phyloP scores from a whole-genome alignment of 78 protist species.

The Isochrysis galbana region DNA sequence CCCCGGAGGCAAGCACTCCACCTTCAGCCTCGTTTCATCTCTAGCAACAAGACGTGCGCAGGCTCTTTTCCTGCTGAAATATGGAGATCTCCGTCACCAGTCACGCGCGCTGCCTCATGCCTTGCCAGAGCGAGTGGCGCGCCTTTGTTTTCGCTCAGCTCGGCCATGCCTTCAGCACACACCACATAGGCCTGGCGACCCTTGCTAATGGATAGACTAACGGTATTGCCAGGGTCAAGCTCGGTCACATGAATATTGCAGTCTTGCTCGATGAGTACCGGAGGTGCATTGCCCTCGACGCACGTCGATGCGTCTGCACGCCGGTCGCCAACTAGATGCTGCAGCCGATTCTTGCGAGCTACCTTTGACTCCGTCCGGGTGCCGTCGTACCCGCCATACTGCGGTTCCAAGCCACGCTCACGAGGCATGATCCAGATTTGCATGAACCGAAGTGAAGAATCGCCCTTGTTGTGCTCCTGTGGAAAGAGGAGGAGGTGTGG shows the following conservation, averaged over 20 bases:
- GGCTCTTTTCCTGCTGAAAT: no score
- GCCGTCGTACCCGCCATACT: conserved; percentile 46
- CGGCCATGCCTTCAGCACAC: conserved; percentile 38
- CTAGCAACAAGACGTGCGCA: no score
- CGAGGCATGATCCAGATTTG: conserved; percentile 72
- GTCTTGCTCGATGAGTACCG: conserved; percentile 35
- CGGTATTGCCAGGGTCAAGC: background rate
- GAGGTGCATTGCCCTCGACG: no score
- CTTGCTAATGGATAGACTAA: background rate
- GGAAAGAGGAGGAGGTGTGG: no score
- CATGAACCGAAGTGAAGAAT: conserved; percentile 53
- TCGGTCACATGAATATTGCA: background rate
- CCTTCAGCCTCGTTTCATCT: no score
- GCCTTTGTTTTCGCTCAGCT: no score
- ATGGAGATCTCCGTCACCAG: no score
- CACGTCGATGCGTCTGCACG: background rate
- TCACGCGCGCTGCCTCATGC: no score
- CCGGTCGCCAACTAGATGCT: conserved; percentile 34
- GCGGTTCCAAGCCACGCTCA: conserved; percentile 23
- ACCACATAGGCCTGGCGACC: conserved; percentile 37
- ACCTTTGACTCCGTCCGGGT: background rate
- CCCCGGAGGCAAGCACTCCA: no score
- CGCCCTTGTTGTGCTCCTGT: conserved; percentile 53
- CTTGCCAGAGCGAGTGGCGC: no score
- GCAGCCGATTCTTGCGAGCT: background rate